These are phyloP conservation scores for Hypoxylon rickii DNA, from an alignment of 495 filamentous ascomycete species.

Conservation along the genomic window DNA sequence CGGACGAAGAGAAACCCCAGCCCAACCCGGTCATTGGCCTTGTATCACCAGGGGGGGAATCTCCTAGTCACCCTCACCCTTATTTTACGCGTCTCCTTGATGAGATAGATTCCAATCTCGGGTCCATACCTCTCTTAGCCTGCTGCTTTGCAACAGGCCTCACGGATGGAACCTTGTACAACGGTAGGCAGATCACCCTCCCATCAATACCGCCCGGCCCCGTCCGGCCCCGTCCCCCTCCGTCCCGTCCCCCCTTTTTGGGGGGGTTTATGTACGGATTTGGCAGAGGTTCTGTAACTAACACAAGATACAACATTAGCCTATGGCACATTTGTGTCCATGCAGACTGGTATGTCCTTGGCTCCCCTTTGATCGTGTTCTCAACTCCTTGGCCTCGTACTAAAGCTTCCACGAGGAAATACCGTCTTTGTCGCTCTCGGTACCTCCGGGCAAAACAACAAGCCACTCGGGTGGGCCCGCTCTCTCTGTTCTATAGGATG, in stretches of 20 bases:
- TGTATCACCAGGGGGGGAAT: not conserved
- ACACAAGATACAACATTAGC: constrained; percentile 39
- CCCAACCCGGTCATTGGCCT: not conserved
- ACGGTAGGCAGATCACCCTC: constrained; percentile 35
- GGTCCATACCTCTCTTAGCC: constrained; percentile 49
- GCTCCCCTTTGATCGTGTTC: not conserved
- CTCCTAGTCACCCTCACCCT: constrained; percentile 37
- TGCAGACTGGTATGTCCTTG: constrained; percentile 54
- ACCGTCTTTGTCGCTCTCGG: constrained; percentile 38
- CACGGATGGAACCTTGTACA: constrained; percentile 58
- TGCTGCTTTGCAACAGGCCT: constrained; percentile 57
- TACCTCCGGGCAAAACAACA: constrained; percentile 35
- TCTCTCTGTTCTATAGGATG: constrained; percentile 38
- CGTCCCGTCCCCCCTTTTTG: too few species aligned
- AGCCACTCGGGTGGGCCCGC: constrained; percentile 35
- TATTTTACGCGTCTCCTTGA: constrained; percentile 40
- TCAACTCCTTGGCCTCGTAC: not conserved
- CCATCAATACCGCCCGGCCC: too few species aligned
- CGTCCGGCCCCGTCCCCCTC: too few species aligned
- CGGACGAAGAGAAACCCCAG: constrained; percentile 33
- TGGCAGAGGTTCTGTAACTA: constrained; percentile 9
- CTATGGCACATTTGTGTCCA: constrained; percentile 59
- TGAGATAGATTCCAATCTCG: constrained; percentile 44
- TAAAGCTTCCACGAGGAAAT: constrained; percentile 23
- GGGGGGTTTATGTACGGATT: too few species aligned